These are phyloP conservation scores for Theileria equi DNA, from an alignment of 169 alveolate genomes.

Conservation along the genomic window DNA sequence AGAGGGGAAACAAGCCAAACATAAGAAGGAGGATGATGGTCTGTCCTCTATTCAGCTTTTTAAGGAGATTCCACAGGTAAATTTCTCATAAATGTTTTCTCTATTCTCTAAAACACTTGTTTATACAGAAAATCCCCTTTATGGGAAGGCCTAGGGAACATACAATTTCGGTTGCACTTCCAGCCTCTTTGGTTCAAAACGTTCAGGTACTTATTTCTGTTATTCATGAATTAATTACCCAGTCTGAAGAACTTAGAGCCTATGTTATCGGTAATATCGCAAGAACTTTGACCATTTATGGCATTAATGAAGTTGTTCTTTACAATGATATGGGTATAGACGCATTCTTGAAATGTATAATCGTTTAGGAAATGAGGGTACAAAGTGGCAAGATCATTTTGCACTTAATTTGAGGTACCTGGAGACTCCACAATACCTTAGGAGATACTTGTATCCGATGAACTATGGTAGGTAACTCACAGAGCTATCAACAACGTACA, in stretches of 20 bases:
- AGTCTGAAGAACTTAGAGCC: conserved; percentile 83
- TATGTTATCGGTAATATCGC: conserved; percentile 90
- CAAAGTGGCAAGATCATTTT: conserved; percentile 74
- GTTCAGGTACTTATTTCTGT: conserved; percentile 51
- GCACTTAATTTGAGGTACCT: conserved; percentile 91
- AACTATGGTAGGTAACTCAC: conserved; percentile 70
- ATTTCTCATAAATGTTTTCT: not conserved
- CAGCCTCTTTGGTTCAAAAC: conserved; percentile 79
- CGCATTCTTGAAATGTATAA: not conserved
- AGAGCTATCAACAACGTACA: conserved; percentile 52
- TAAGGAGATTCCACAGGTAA: conserved; percentile 59
- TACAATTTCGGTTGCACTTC: conserved; percentile 81
- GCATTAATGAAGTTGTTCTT: conserved; percentile 91
- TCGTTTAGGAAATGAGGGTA: conserved; percentile 15
- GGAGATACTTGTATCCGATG: conserved; percentile 86
- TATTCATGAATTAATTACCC: not conserved
- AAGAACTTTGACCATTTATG: conserved; percentile 85
- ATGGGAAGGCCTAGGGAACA: conserved; percentile 67
- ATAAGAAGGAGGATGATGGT: not conserved
- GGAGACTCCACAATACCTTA: conserved; percentile 97
- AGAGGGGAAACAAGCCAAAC: not conserved
- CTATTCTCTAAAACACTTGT: not conserved
- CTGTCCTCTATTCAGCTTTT: conserved; percentile 25
- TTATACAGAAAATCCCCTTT: conserved; percentile 62
- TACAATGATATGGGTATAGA: conserved; percentile 80